These are phyloP conservation scores for Penicillium ochrochloron DNA, from an alignment of 495 filamentous ascomycete genomes.

Conservation along the genomic window DNA sequence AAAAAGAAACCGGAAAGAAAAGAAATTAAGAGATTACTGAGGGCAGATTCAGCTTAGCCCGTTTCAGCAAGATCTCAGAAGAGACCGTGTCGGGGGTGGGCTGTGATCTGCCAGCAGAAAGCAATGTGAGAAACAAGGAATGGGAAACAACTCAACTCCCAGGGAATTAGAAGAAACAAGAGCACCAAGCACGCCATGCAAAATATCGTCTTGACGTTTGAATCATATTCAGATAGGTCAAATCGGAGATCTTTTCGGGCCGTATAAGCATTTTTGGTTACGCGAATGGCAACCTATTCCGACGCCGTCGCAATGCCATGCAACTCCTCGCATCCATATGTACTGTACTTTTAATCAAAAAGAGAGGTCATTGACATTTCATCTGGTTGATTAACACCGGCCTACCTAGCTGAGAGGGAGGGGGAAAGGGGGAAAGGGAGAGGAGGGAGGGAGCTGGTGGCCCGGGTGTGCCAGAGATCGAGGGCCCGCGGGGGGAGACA, in stretches of 20 bases:
- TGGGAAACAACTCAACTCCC: constrained; percentile 10
- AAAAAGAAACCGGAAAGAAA: constrained; percentile 13
- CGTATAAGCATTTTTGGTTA: constrained; percentile 19
- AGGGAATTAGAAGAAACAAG: constrained; percentile 8
- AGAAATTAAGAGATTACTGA: constrained; percentile 16
- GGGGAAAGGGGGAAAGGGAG: background rate
- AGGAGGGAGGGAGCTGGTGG: background rate
- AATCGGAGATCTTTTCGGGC: constrained; percentile 25
- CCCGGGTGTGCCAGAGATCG: constrained; percentile 5
- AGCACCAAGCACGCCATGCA: constrained; percentile 32
- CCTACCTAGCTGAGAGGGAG: constrained; percentile 9
- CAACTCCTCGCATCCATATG: constrained; percentile 34
- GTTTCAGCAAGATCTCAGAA: background rate
- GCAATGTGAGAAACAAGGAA: constrained; percentile 5
- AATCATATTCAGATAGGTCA: constrained; percentile 24
- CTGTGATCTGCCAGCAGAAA: constrained; percentile 15
- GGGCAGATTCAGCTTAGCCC: constrained; percentile 19
- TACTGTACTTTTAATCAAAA: constrained; percentile 35
- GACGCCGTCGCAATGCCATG: constrained; percentile 40
- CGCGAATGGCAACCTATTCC: constrained; percentile 18
- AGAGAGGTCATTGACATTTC: constrained; percentile 17
- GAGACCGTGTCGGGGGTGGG: background rate
- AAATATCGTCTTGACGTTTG: constrained; percentile 31
- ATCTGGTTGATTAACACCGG: constrained; percentile 8
- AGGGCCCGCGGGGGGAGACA: constrained; percentile 1